Evolutionary conservation across 768 basidiomycete species (phyloP), one percentile per base, ranked within the genome.

Genomic region (Hypholoma sublateritium): DNA sequence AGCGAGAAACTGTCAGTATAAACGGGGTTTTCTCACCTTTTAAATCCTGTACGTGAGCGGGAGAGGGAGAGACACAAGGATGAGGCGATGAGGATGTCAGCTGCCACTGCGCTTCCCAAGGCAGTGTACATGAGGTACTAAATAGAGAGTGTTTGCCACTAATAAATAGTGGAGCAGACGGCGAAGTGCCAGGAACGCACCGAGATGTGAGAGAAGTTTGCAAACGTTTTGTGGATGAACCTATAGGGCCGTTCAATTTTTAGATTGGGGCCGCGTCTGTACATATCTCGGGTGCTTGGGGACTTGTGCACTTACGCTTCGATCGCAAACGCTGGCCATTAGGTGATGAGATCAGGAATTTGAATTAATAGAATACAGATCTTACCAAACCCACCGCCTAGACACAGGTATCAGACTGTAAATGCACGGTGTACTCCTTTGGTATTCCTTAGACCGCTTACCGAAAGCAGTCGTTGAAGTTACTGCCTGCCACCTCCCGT

Each of bases 11-110:
- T 13, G 44, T 43, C 21, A 46, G 14, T n/a, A 5, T 32, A 32
- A 32, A 24, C 39, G 9, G 39, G 25, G 32, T 48, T 39, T 19
- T 64, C 69, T 21, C 59, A 78, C 77, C 70, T 77, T 59, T 74
- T 75, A 68, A 81, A 82, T 1, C 80, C 80, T 16, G 80, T 82
- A n/a, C 80, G 70, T 42, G 81, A 80, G 28, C 71, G 68, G 24
- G 77, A 75, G 9, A 83, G 69, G 56, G 80, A 78, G 50, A 68
- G 72, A 63, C 77, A 80, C 24, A 83, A 68, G 7, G 75, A 72
- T 19, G 69, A 68, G 5, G 81, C 78, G 47, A 81, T 77, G 11
- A 75, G 46, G 17, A 72, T 59, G 53, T 81, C 79, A 3, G 77
- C 76, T 21, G 69, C 65, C 2, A 80, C 76, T 4, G 73, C 77